These are phyloP conservation scores for Primulina huaijiensis DNA, from an alignment of 257 asterid genomes.

Conservation along the genomic window DNA sequence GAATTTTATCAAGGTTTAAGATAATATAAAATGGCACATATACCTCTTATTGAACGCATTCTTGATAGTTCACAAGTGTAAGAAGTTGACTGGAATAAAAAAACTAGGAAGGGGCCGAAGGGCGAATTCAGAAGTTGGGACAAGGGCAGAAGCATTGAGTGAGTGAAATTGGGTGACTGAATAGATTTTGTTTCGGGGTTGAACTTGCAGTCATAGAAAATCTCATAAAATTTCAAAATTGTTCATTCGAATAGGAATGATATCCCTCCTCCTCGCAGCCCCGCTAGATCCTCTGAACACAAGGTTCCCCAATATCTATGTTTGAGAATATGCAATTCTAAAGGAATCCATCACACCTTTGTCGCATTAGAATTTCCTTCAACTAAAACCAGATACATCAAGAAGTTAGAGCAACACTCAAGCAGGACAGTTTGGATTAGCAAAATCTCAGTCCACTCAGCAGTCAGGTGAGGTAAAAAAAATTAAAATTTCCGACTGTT, in stretches of 20 bases:
- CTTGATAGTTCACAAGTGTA: not conserved
- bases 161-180: not conserved
- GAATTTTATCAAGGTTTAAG: not conserved
- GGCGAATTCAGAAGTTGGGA: not conserved
- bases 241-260: not conserved
- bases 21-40: not conserved
- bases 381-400: not conserved
- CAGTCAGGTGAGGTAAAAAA: not conserved
- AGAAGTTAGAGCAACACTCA: not conserved
- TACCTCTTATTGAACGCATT: not conserved
- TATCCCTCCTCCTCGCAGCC: not conserved
- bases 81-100: not conserved
- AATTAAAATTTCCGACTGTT: not conserved
- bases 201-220: not conserved
- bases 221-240: not conserved
- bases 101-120: not conserved
- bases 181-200: not conserved
- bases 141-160: not conserved
- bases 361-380: not conserved
- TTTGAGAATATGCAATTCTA: not conserved
- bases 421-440: not conserved
- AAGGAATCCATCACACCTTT: not conserved
- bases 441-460: conserved; percentile 4
- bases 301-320: not conserved
- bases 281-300: not conserved